Conservation (phyloP, 106 monocot genomes). For the Agapanthus africanus region DNA sequence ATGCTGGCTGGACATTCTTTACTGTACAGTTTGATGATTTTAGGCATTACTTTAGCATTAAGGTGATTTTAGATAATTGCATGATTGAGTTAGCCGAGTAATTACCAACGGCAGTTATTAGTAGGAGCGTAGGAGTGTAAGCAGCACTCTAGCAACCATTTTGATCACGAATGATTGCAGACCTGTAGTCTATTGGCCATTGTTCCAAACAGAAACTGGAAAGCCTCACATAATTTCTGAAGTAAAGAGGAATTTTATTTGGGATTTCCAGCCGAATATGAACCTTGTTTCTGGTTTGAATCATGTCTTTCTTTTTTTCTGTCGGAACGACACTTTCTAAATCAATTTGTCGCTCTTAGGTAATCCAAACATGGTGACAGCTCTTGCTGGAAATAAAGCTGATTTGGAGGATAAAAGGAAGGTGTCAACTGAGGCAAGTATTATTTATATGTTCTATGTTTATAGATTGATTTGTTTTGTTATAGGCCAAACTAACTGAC, state of each 20-base stretch:
- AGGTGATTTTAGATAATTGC: not conserved
- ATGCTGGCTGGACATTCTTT: not conserved
- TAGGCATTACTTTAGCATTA: not conserved
- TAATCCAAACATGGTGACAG: conserved; percentile 53
- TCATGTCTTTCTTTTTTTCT: no score
- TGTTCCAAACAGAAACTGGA: no score
- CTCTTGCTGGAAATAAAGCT: conserved; percentile 46
- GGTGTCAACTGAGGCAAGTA: conserved; percentile 37
- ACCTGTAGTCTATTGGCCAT: not conserved
- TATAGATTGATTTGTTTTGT: not conserved
- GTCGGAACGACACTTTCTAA: no score
- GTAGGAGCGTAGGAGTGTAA: not conserved
- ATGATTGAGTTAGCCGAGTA: not conserved
- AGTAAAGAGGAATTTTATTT: not conserved
- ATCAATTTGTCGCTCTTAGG: conserved; percentile 14
- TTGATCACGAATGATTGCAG: not conserved
- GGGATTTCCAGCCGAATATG: not conserved
- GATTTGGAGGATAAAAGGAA: conserved; percentile 52
- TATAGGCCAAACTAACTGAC: no score
- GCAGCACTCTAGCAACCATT: not conserved
- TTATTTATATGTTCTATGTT: not conserved
- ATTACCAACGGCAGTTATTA: not conserved
- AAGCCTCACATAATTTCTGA: not conserved
- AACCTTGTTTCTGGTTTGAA: not conserved
- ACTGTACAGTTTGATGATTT: not conserved